These are phyloP conservation scores for Alnus glutinosa DNA, from an alignment of 306 rosid genomes.

Conservation along the genomic window DNA sequence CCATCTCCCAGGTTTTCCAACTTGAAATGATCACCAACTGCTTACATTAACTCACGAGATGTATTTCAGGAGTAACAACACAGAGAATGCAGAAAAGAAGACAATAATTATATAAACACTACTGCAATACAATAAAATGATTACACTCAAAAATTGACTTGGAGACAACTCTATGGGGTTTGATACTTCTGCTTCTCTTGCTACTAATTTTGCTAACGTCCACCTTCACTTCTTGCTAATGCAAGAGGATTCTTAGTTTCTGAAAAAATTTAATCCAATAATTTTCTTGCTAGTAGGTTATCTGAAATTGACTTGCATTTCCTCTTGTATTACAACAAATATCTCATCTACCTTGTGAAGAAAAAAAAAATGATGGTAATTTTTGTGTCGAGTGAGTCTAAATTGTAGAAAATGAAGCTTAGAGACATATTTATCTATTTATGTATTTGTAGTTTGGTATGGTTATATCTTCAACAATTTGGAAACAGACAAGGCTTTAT, in stretches of 20 bases:
- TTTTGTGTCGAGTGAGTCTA: neutral
- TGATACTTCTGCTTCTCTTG: neutral
- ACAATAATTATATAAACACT: neutral
- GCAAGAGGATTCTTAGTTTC: neutral
- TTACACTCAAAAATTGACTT: neutral
- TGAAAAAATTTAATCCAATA: neutral
- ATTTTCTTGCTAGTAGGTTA: slow-evolving; percentile 19
- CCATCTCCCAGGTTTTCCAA: neutral
- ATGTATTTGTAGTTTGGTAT: neutral
- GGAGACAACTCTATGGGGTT: neutral
- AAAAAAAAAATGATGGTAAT: neutral
- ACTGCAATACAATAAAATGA: neutral
- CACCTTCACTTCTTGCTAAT: neutral
- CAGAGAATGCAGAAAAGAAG: too few relatives aligned
- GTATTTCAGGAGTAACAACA: too few relatives aligned
- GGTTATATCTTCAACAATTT: slow-evolving; percentile 1
- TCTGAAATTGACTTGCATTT: slow-evolving; percentile 50
- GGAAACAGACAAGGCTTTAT: neutral
- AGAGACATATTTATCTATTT: neutral
- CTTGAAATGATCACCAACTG: too few relatives aligned
- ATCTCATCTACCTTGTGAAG: slow-evolving; percentile 62
- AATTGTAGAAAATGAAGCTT: neutral
- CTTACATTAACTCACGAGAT: too few relatives aligned
- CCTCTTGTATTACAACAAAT: slow-evolving; percentile 57
- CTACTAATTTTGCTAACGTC: neutral